These are phyloP conservation scores for Alternaria triticina DNA, from an alignment of 2,329 filamentous ascomycete genomes.

Conservation along the genomic window DNA sequence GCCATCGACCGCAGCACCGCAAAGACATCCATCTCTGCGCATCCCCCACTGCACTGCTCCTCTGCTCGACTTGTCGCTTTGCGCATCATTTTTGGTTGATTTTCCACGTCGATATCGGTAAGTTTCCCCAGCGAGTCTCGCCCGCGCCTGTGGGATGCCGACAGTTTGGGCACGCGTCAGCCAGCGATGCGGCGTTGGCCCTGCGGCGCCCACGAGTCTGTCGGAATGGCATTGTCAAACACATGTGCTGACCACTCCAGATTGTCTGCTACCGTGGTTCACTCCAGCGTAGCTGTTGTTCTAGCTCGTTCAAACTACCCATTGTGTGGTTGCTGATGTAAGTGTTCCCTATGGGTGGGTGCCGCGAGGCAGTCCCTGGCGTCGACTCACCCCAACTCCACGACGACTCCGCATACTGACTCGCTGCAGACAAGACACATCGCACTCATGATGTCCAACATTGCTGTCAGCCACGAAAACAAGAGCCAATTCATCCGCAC, in stretches of 20 bases:
- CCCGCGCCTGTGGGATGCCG: conserved; percentile 16
- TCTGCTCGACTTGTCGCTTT: neutral
- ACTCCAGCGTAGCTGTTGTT: conserved; percentile 11
- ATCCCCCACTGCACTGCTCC: neutral
- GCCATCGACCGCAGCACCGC: neutral
- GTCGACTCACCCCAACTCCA: conserved; percentile 11
- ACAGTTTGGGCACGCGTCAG: conserved; percentile 14
- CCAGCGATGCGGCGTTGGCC: conserved; percentile 17
- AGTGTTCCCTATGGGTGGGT: conserved; percentile 21
- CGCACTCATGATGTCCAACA: conserved; percentile 45
- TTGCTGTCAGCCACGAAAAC: conserved; percentile 64
- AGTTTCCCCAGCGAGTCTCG: conserved; percentile 10
- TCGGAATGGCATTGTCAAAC: conserved; percentile 3
- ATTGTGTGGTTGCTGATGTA: conserved; percentile 10
- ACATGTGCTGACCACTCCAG: conserved; percentile 17
- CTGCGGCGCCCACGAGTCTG: conserved; percentile 17
- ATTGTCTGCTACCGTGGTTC: conserved; percentile 22
- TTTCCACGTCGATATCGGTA: conserved; percentile 8
- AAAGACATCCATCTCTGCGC: neutral
- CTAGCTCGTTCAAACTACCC: conserved; percentile 5
- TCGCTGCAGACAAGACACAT: conserved; percentile 8
- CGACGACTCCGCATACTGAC: conserved; percentile 20
- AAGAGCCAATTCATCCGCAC: conserved; percentile 60
- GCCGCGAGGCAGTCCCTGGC: conserved; percentile 9
- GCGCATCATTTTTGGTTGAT: neutral